These are phyloP conservation scores for Prillingera fragicola DNA, from an alignment of 1,284 basidiomycete genomes.

Conservation along the genomic window DNA sequence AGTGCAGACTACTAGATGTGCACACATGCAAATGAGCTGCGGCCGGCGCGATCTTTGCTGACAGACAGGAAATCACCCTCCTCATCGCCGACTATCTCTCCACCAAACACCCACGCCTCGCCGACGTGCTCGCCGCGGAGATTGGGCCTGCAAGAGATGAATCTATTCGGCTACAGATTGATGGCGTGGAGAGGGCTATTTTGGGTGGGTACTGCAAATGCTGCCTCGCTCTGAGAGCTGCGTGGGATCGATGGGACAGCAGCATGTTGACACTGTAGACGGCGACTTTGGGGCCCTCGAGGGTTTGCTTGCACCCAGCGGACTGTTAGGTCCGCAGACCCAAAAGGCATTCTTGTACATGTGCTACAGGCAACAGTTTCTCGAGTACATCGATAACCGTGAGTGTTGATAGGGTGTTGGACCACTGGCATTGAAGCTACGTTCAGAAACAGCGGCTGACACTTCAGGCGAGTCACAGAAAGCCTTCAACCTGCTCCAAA, in stretches of 20 bases:
- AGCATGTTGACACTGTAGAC: conserved; percentile 28
- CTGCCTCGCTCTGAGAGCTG: background rate
- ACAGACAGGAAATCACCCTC: conserved; percentile 40
- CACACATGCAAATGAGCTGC: too few relatives aligned
- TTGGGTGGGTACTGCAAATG: conserved; percentile 26
- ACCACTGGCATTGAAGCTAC: conserved; percentile 5
- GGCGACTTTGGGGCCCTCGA: conserved; percentile 51
- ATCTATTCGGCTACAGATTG: conserved; percentile 30
- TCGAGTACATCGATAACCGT: conserved; percentile 52
- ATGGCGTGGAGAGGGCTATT: conserved; percentile 48
- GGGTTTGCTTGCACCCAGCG: conserved; percentile 41
- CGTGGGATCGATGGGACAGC: background rate
- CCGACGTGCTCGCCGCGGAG: conserved; percentile 47
- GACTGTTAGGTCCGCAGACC: conserved; percentile 46
- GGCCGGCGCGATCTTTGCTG: background rate
- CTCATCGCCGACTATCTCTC: conserved; percentile 50
- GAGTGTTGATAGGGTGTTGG: conserved; percentile 17
- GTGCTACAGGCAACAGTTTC: conserved; percentile 45
- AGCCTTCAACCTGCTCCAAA: conserved; percentile 52
- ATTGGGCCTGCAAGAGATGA: conserved; percentile 38
- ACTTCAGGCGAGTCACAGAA: conserved; percentile 43
- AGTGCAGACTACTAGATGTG: too few relatives aligned
- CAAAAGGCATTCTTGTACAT: conserved; percentile 51
- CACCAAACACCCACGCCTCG: conserved; percentile 42
- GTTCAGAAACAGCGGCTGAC: conserved; percentile 8